Percentiles rank a stretch among this genome's conserved stretches.
These are phyloP conservation scores for Cryptococcus deneoformans DNA, from an alignment of 1,284 basidiomycete genomes.

Conservation along the genomic window DNA sequence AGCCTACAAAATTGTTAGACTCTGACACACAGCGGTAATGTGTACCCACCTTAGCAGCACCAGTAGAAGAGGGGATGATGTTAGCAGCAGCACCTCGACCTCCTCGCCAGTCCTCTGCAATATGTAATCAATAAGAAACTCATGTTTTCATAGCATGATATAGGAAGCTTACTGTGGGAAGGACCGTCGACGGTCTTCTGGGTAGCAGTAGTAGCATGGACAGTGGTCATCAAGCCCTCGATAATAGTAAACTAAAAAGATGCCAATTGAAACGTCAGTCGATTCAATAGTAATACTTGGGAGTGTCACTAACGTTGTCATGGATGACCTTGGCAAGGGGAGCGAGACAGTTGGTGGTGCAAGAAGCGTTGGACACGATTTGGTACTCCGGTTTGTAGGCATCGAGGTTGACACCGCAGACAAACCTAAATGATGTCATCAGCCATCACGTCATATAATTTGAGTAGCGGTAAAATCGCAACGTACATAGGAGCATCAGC, in stretches of 20 bases:
- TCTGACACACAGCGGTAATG: neutral
- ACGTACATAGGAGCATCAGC: constrained; percentile 90
- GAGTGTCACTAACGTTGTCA: constrained; percentile 59
- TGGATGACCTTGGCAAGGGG: constrained; percentile 56
- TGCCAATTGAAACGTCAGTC: neutral
- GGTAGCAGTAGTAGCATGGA: constrained; percentile 95
- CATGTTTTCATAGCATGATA: neutral
- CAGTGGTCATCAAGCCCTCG: constrained; percentile 98
- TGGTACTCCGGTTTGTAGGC: constrained; percentile 86
- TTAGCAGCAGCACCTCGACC: constrained; percentile 96
- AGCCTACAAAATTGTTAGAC: constrained; percentile 55
- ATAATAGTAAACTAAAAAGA: constrained; percentile 69
- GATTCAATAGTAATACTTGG: neutral
- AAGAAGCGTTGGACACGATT: constrained; percentile 98
- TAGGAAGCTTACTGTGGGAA: constrained; percentile 61
- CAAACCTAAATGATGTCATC: constrained; percentile 53
- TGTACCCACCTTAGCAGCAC: constrained; percentile 77
- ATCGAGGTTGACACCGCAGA: constrained; percentile 95
- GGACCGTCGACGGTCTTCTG: constrained; percentile 99
- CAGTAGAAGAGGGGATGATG: constrained; percentile 99
- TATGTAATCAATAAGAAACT: neutral
- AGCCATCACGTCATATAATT: neutral
- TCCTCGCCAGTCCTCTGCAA: constrained; percentile 63
- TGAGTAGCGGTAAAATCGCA: neutral
- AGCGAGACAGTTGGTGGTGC: constrained; percentile 99